These are phyloP conservation scores for Torulaspora globosa DNA, from an alignment of 1,139 yeast species.

Conservation along the genomic window DNA sequence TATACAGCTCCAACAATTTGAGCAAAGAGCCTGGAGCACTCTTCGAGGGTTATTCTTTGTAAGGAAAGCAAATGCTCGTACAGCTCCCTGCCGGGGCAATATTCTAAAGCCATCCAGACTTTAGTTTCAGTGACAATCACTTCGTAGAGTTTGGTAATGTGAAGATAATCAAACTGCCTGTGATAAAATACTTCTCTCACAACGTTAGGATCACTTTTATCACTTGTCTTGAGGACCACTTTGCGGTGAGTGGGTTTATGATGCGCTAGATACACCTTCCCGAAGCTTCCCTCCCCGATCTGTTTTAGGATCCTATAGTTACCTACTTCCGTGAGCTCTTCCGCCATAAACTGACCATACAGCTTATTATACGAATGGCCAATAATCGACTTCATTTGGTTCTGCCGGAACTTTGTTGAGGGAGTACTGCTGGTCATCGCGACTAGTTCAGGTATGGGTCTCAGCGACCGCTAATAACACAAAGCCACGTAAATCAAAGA, in stretches of 20 bases:
- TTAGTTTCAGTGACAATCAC: conserved; percentile 73
- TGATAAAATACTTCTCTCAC: conserved; percentile 90
- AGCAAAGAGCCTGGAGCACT: conserved; percentile 59
- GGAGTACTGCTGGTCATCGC: conserved; percentile 5
- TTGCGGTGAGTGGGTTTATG: conserved; percentile 69
- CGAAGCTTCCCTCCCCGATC: conserved; percentile 89
- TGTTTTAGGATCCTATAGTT: conserved; percentile 66
- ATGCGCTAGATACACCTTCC: conserved; percentile 79
- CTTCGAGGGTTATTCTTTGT: conserved; percentile 51
- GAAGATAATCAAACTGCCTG: conserved; percentile 75
- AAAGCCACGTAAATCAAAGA: neutral
- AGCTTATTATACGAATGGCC: conserved; percentile 65
- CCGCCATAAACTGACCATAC: conserved; percentile 51
- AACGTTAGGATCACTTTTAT: conserved; percentile 79
- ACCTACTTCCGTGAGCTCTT: conserved; percentile 62
- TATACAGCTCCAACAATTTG: conserved; percentile 81
- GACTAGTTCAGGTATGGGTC: neutral
- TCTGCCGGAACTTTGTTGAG: conserved; percentile 28
- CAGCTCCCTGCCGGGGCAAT: conserved; percentile 85
- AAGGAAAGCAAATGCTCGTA: conserved; percentile 64
- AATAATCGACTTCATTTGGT: conserved; percentile 35
- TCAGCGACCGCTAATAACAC: neutral
- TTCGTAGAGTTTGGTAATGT: conserved; percentile 81
- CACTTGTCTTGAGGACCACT: conserved; percentile 83
- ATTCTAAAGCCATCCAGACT: conserved; percentile 86